These are phyloP conservation scores for Cryptomeria japonica DNA, from an alignment of 75 land plant genomes.

Conservation along the genomic window DNA sequence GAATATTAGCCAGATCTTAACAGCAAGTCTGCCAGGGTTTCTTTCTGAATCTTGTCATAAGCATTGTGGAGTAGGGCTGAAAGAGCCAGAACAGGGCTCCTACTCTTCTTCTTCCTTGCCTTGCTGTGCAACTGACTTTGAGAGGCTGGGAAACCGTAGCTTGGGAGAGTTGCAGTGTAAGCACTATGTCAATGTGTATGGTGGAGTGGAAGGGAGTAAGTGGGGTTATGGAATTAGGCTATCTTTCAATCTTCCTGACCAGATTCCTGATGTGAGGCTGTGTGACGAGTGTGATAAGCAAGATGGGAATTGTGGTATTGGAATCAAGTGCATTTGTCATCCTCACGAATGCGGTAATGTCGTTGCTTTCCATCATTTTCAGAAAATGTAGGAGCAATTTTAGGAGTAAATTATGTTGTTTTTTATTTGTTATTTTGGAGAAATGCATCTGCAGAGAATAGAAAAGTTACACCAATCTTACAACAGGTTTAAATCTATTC, in stretches of 20 bases:
- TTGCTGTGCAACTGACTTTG: conserved; percentile 4
- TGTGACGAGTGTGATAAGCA: conserved; percentile 2
- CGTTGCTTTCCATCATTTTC: not conserved
- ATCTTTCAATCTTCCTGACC: not conserved
- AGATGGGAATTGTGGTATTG: not conserved
- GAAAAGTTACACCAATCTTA: too few relatives aligned
- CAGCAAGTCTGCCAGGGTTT: not conserved
- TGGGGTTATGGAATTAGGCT: conserved; percentile 2
- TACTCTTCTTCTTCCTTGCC: not conserved
- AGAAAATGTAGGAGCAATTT: not conserved
- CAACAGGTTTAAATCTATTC: too few relatives aligned
- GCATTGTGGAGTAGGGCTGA: not conserved
- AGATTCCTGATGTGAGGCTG: not conserved
- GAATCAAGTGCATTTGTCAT: not conserved
- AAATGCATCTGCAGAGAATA: too few relatives aligned
- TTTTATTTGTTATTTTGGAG: too few relatives aligned
- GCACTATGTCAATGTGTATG: not conserved
- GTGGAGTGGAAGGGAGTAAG: too few relatives aligned
- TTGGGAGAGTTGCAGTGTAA: not conserved
- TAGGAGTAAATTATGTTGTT: not conserved
- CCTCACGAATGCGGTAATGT: conserved; percentile 1
- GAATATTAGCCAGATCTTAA: not conserved
- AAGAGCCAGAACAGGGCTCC: not conserved
- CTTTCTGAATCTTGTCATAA: not conserved
- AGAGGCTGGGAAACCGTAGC: not conserved